Evolutionary conservation across 2,329 filamentous ascomycete species (phyloP), one percentile per base, ranked within the genome.

Genomic region (Verticillium klebahnii): DNA sequence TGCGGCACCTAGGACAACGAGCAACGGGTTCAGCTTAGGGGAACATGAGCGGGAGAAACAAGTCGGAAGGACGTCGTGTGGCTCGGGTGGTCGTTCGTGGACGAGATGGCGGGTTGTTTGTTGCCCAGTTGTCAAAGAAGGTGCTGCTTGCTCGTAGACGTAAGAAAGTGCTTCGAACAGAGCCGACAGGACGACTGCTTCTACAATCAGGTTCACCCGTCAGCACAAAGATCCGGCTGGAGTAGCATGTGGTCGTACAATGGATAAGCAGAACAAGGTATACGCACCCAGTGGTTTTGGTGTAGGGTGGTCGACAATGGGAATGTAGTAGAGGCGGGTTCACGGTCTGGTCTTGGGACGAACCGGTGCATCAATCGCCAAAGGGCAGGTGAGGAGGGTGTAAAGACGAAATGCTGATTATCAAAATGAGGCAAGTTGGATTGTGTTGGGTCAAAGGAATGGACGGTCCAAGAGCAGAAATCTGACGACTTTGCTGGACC

Each of bases 391-490:
- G 45, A 52, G 45, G n/a, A 52, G 19, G 45, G 19, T 23, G 19
- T n/a, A 52, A 52, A 23, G 45, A 25, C 45, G 45, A 52, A 45
- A 52, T 52, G 45, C 45, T 52, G 45, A 25, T 23, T 52, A 52
- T 52, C n/a, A 52, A 23, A 52, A 52, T 52, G 12, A 52, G 45
- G 5, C 45, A 23, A 29, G n/a, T 52, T 52, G n/a, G 45, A n/a
- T 23, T 52, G 45, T 52, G 19, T 19, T 52, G 45, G 45, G 45
- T 52, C 59, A 66, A 70, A 70, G 66, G 67, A 69, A 66, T 67
- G 68, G 68, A 69, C 69, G 67, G 69, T 67, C 60, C 71, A 67
- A 84, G 75, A 82, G 83, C 84, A 86, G 82, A 75, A 82, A 79
- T 79, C 73, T 74, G 70, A 68, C 78, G 78, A 78, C 77, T 72